Percentiles rank a stretch among this genome's conserved stretches.
Conservation (phyloP, 208 protist genomes). For the Leishmania tropica region DNA sequence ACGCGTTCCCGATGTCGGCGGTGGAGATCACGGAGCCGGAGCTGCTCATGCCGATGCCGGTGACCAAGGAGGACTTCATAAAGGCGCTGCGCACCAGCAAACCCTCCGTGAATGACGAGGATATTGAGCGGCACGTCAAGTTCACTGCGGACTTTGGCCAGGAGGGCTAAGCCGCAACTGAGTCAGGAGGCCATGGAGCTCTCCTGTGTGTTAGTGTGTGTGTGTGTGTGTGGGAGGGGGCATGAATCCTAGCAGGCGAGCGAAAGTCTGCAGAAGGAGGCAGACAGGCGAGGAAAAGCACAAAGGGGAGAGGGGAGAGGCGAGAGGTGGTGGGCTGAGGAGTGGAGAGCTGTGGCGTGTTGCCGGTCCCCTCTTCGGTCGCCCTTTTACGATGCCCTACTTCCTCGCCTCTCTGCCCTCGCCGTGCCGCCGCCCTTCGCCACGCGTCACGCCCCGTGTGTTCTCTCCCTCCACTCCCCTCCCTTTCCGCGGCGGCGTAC, state of each 20-base stretch:
- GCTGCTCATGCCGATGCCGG: conserved; percentile 89
- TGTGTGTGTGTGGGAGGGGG: neutral
- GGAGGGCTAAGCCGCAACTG: conserved; percentile 74
- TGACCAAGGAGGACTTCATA: conserved; percentile 93
- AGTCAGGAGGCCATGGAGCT: neutral
- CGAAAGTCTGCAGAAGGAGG: neutral
- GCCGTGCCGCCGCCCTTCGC: neutral
- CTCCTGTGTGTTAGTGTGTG: neutral
- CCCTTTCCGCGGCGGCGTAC: neutral
- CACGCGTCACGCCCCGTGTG: neutral
- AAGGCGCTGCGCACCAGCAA: conserved; percentile 87
- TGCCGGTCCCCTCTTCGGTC: neutral
- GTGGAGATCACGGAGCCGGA: conserved; percentile 90
- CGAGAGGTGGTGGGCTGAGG: neutral
- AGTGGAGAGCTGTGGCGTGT: neutral
- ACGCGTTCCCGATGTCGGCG: conserved; percentile 93
- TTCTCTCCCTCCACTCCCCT: neutral
- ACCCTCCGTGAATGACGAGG: conserved; percentile 90
- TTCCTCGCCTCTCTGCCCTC: neutral
- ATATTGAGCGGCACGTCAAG: conserved; percentile 93
- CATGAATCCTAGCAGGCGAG: neutral
- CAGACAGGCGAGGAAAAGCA: too few relatives aligned
- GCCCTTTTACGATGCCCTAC: neutral
- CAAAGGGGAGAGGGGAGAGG: neutral
- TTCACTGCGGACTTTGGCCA: conserved; percentile 98